phyloP scores from a whole-genome alignment of 331 rosid genomes.

The Rhamnella rubrinervis region DNA sequence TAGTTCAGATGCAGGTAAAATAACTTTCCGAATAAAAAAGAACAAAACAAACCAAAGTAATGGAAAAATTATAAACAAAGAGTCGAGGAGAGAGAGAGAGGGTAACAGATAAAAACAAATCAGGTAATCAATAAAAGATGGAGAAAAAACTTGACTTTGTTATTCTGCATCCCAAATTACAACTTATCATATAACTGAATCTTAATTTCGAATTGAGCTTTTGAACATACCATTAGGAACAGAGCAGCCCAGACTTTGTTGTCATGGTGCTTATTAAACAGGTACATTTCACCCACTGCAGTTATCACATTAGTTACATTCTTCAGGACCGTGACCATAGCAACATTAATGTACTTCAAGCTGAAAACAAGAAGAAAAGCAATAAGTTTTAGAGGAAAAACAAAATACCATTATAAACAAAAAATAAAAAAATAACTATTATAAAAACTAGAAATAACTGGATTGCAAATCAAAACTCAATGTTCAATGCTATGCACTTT shows the following conservation, averaged over 20 bases:
- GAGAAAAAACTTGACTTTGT: background rate
- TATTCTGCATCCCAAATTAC: conserved; percentile 12
- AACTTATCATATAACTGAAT: conserved; percentile 1
- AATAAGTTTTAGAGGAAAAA: background rate
- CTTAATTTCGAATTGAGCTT: conserved; percentile 16
- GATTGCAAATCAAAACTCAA: background rate
- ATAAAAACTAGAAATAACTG: background rate
- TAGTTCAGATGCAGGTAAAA: too few relatives aligned
- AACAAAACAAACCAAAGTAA: background rate
- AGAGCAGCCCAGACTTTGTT: conserved; percentile 91
- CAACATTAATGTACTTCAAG: conserved; percentile 94
- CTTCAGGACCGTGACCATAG: conserved; percentile 98
- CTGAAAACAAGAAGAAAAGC: conserved; percentile 52
- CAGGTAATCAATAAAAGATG: conserved; percentile 17
- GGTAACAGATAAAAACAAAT: background rate
- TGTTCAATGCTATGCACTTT: conserved; percentile 1
- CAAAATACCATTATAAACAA: background rate
- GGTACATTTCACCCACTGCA: conserved; percentile 93
- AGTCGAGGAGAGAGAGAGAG: background rate
- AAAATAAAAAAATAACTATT: background rate
- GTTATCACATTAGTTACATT: conserved; percentile 98
- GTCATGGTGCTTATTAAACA: conserved; percentile 90
- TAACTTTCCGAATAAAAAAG: background rate
- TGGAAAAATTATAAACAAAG: background rate
- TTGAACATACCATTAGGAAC: conserved; percentile 80